Base-by-base conservation (phyloP, 2,329 filamentous ascomycete species). In the Thelonectria rubi region DNA sequence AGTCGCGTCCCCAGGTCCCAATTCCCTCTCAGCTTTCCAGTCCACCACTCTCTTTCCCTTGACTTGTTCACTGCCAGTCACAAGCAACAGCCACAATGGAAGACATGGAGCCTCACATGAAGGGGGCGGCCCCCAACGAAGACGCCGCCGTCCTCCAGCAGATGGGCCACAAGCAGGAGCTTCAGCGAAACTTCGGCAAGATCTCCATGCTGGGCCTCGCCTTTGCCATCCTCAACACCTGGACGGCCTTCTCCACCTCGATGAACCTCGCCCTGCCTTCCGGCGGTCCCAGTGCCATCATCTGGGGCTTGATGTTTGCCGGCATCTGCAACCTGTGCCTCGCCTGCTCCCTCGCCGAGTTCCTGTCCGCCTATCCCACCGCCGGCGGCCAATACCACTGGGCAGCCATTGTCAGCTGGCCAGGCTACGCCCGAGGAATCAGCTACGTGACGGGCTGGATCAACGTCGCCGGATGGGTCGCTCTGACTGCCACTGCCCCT, bases 371-470 rank as follows among this genome's bases (percentile, higher is more conserved):
- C 0, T 91, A 88, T 60, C 81, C 81, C 1, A 83, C 80, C 2
- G 84, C 85, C 3, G 85, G 84, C 65, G 88, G 85, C 14, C 84
- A 89, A 74, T 92, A 92, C 66, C 88, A 92, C 72, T 92, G 89
- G 90, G 90, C 88, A 3, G 88, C 89, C 56, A 78, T 86, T 52
- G 78, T 92, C 64, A 82, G 84, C 32, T 88, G 87, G 80, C 81
- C 82, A 60, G 77, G 76, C 57, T 89, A 83, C 81, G 84, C 86
- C 17, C 85, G 87, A 0, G 78, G 86, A 30, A 82, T 91, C 11
- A 89, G 87, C 48, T 92, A 89, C 80, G 84, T 88, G 48, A 91
- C 89, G 0, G 90, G 90, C 26, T 92, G 89, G 89, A 91, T 88
- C 74, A 90, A 88, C 68, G 84, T 88, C 39, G 87, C 87, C n/a